A percentile compares a stretch with the other conserved stretches of the same genome.
These are phyloP conservation scores for Chlorophyllum brunneum DNA, from an alignment of 768 basidiomycete species.

Conservation along the genomic window DNA sequence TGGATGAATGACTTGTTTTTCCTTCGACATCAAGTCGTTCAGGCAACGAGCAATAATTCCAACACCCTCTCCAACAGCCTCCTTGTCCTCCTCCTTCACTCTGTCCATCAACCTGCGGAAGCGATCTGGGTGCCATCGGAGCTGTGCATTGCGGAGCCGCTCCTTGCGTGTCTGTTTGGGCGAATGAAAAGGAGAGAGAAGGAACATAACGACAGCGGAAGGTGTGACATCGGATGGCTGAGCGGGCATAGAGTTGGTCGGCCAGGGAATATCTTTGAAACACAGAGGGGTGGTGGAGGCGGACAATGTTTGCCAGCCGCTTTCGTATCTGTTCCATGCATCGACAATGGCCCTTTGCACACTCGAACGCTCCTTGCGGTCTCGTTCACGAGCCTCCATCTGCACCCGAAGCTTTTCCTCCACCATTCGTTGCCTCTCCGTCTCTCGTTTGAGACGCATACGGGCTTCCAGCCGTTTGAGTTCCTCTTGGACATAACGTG, in stretches of 20 bases:
- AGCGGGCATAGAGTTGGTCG: slow-evolving; percentile 40
- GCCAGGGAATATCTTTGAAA: slow-evolving; percentile 75
- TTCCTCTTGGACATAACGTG: slow-evolving; percentile 47
- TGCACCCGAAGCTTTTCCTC: slow-evolving; percentile 42
- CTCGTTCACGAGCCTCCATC: slow-evolving; percentile 38
- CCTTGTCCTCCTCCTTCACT: slow-evolving; percentile 50
- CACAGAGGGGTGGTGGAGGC: slow-evolving; percentile 42
- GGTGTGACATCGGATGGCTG: slow-evolving; percentile 47
- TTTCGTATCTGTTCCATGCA: slow-evolving; percentile 64
- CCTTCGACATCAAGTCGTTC: slow-evolving; percentile 57
- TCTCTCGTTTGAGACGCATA: slow-evolving; percentile 46
- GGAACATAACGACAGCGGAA: slow-evolving; percentile 52
- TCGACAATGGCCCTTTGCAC: slow-evolving; percentile 43
- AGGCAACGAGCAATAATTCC: slow-evolving; percentile 64
- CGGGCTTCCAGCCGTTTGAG: slow-evolving; percentile 49
- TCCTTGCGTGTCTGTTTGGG: slow-evolving; percentile 55
- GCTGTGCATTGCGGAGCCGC: slow-evolving; percentile 59
- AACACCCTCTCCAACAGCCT: slow-evolving; percentile 54
- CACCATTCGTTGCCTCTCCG: slow-evolving; percentile 41
- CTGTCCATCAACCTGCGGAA: slow-evolving; percentile 55
- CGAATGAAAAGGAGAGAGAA: slow-evolving; percentile 66
- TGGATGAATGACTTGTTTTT: slow-evolving; percentile 19
- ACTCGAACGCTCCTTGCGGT: slow-evolving; percentile 37
- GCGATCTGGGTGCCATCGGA: slow-evolving; percentile 81
- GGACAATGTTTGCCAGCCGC: slow-evolving; percentile 53